Evolutionary conservation across 2,329 filamentous ascomycete genomes (phyloP), one percentile per base, ranked within the genome.

Genomic region (Pseudogymnoascus sp.): DNA sequence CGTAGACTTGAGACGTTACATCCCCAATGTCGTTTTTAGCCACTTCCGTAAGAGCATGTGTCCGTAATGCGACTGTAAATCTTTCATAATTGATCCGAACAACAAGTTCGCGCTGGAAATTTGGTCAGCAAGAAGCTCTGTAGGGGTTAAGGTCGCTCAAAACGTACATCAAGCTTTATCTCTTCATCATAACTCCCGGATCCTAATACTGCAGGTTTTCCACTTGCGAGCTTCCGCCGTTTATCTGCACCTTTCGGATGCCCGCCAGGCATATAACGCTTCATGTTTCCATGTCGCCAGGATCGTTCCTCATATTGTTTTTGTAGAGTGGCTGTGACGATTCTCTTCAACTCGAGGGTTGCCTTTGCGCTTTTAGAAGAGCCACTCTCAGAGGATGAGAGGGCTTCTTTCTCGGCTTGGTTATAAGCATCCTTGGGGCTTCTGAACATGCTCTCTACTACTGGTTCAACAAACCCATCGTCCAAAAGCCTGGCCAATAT

Each of bases 51-150:
- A 97, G 85, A 18, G 86, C 85, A 66, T 88, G 83, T 69, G 91
- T 96, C 63, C 93, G 90, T 66, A 96, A 80, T 59, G 90, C 87
- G 8, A 97, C 90, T 5, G 88, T 80, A 64, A 91, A 90, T 74
- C 93, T 96, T 62, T 93, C 88, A 70, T 91, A 88, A 72, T 96
- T 97, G 62, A 97, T 80, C 28, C 88, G 85, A 59, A 97, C 79
- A 37, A 93, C 81, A 66, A 92, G 79, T 63, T 89, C 83, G 59
- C 85, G 83, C 87, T 96, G 71, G 1, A 63, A 43, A 45, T 55
- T 40, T 64, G 61, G 67, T 74, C 67, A 73, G 71, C 67, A 68
- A 64, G 49, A 25, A 12, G 4, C 14, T 60, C 52, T 43, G 7
- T 21, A 5, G 52, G 33, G 12, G n/a, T 61, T 25, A 40, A 55